A percentile compares a stretch with the other conserved stretches of the same genome.
Evolutionary conservation across 805 yeast genomes (phyloP).

Genomic region (Pichia sporocuriosa): DNA sequence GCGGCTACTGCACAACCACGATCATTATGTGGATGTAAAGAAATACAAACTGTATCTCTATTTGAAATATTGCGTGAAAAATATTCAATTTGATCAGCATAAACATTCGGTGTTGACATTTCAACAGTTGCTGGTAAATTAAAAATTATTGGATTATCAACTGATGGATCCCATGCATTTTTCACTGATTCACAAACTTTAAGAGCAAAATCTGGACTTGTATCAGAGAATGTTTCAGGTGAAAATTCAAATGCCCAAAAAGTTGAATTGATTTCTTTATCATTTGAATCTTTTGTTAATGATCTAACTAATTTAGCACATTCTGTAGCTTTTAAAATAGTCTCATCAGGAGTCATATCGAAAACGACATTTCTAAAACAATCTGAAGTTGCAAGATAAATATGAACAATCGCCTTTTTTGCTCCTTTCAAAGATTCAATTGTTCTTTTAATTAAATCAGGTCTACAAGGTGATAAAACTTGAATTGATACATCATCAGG

Average conservation of each 20-base stretch:
- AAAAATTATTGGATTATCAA: conserved; percentile 62
- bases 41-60: conserved; percentile 65
- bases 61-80: conserved; percentile 54
- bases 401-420: conserved; percentile 67
- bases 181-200: conserved; percentile 70
- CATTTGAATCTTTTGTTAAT: conserved; percentile 55
- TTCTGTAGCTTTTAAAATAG: conserved; percentile 53
- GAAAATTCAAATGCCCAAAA: conserved; percentile 73
- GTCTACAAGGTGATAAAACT: conserved; percentile 71
- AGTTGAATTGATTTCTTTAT: conserved; percentile 36
- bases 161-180: conserved; percentile 65
- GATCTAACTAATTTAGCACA: conserved; percentile 56
- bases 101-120: conserved; percentile 72
- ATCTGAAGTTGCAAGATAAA: conserved; percentile 70
- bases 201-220: conserved; percentile 56
- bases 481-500: conserved; percentile 76
- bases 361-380: conserved; percentile 70
- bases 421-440: conserved; percentile 71
- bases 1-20: conserved; percentile 90
- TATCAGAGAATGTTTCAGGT: conserved; percentile 74
- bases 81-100: conserved; percentile 80
- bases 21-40: conserved; percentile 79
- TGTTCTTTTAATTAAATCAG: conserved; percentile 63
- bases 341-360: conserved; percentile 52
- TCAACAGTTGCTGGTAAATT: conserved; percentile 84